Evolutionary conservation across 2,329 filamentous ascomycete genomes (phyloP).

Genomic region (Aspergillus tubingensis): DNA sequence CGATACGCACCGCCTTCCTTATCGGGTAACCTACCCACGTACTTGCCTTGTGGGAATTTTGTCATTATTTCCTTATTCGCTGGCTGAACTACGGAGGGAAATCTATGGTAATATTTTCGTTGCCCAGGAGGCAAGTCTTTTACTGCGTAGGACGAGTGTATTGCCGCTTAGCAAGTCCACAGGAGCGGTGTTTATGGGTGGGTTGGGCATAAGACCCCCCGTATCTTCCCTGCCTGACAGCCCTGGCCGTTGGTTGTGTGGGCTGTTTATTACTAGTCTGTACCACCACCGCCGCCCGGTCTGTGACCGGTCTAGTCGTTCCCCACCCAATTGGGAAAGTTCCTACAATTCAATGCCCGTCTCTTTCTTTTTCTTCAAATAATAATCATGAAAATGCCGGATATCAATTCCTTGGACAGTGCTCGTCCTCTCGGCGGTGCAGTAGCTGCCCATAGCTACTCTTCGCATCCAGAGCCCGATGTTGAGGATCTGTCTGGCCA

Average conservation of each 20-base stretch:
- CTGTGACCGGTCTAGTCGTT: neutral
- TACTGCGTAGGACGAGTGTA: neutral
- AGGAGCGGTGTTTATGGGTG: neutral
- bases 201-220: neutral
- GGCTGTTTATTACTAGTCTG: neutral
- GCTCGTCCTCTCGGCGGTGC: conserved; percentile 21
- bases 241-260: neutral
- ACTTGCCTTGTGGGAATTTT: conserved; percentile 14
- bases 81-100: neutral
- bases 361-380: neutral
- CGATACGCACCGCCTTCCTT: conserved; percentile 23
- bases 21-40: conserved; percentile 11
- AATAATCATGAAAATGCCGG: conserved; percentile 32
- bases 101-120: neutral
- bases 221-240: neutral
- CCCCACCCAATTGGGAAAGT: conserved; percentile 6
- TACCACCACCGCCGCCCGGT: conserved; percentile 1
- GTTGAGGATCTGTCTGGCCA: conserved; percentile 46
- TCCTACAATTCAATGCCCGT: neutral
- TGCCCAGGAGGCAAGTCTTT: neutral
- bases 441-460: conserved; percentile 1
- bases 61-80: conserved; percentile 14
- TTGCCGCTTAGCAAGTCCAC: neutral
- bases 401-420: conserved; percentile 33
- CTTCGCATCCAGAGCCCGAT: conserved; percentile 13